phyloP scores from a whole-genome alignment of 495 filamentous ascomycete genomes.

The Amphirosellinia nigrospora region DNA sequence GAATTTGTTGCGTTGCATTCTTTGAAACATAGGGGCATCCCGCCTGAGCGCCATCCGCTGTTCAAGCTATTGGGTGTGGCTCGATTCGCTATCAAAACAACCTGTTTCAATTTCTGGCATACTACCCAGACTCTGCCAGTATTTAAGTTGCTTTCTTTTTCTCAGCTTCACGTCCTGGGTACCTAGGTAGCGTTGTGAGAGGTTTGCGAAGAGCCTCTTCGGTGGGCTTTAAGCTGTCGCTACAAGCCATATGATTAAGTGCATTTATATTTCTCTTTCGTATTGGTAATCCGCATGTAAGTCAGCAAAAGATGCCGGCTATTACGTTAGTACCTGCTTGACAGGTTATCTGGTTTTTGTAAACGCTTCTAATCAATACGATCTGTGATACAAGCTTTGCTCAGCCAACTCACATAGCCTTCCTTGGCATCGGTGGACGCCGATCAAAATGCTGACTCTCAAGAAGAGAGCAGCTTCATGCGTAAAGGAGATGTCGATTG shows the following conservation, averaged over 20 bases:
- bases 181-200: background rate
- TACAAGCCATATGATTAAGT: background rate
- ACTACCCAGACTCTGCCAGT: background rate
- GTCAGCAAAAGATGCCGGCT: background rate
- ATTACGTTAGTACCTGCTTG: background rate
- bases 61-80: background rate
- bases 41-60: background rate
- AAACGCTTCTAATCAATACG: background rate
- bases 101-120: background rate
- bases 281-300: background rate
- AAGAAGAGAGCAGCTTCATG: too few relatives aligned
- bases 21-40: background rate
- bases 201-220: background rate
- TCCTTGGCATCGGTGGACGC: too few relatives aligned
- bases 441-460: too few relatives aligned
- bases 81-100: background rate
- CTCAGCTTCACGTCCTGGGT: background rate
- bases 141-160: background rate
- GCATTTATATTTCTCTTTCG: too few relatives aligned
- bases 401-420: too few relatives aligned
- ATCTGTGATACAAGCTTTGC: too few relatives aligned
- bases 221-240: background rate
- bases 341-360: background rate
- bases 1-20: background rate
- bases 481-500: too few relatives aligned